These are phyloP conservation scores for Zanthoxylum bungeanum DNA, from an alignment of 345 rosid species.

Conservation along the genomic window DNA sequence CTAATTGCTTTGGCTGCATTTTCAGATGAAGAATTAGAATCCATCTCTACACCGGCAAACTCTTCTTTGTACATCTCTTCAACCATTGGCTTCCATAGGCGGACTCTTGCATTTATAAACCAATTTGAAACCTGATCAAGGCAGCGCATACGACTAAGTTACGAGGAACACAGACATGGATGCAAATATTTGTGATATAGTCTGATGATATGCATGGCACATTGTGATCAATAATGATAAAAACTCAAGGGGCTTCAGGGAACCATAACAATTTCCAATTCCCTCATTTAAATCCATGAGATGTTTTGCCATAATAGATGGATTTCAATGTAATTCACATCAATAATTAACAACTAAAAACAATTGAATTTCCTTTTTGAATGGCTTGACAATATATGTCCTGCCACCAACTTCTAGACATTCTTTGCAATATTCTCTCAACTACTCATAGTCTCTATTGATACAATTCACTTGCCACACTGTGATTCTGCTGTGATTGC, in stretches of 20 bases:
- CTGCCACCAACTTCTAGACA: not conserved
- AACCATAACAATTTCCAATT: not conserved
- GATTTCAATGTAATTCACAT: not conserved
- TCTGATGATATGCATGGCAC: not conserved
- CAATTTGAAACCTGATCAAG: constrained; percentile 65
- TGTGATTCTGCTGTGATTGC: not conserved
- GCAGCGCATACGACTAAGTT: not conserved
- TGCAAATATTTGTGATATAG: not conserved
- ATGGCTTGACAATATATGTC: not conserved
- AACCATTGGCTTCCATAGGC: constrained; percentile 99
- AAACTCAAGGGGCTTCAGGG: not conserved
- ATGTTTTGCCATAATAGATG: not conserved
- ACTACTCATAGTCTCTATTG: not conserved
- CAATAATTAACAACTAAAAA: not conserved
- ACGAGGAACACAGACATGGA: not conserved
- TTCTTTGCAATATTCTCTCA: not conserved
- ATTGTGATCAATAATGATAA: not conserved
- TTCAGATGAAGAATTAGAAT: constrained; percentile 67
- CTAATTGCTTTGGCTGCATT: constrained; percentile 40
- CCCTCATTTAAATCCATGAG: not conserved
- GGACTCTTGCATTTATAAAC: too few relatives aligned
- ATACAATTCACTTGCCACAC: not conserved
- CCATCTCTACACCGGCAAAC: constrained; percentile 63
- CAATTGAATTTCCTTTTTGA: not conserved
- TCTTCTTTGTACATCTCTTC: constrained; percentile 99